Evolutionary conservation across 768 basidiomycete species (phyloP).

Genomic region (Zangia roseola): DNA sequence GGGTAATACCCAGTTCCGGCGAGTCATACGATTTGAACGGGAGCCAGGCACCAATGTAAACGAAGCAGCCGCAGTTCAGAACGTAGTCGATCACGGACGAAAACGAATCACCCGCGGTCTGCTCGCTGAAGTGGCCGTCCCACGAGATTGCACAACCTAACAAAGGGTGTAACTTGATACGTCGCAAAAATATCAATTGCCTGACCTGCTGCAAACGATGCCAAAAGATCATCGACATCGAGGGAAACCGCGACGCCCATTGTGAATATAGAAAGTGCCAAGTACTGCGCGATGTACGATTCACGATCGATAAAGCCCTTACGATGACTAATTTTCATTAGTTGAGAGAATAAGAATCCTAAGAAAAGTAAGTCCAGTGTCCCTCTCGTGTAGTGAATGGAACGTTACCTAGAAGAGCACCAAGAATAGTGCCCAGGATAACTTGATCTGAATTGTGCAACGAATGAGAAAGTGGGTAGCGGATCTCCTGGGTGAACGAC

Average conservation of each 20-base stretch:
- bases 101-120: conserved; percentile 84
- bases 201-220: conserved; percentile 80
- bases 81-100: conserved; percentile 89
- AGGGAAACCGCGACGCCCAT: conserved; percentile 78
- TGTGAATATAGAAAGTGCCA: conserved; percentile 70
- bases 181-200: background rate
- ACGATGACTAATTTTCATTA: conserved; percentile 69
- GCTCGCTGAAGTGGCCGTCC: conserved; percentile 81
- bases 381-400: background rate
- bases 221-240: conserved; percentile 86
- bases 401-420: conserved; percentile 50
- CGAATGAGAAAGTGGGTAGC: background rate
- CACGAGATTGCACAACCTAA: conserved; percentile 86
- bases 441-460: conserved; percentile 64
- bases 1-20: conserved; percentile 57
- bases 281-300: conserved; percentile 84
- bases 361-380: conserved; percentile 3
- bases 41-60: conserved; percentile 88
- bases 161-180: background rate
- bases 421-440: conserved; percentile 67
- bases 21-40: conserved; percentile 60
- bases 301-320: conserved; percentile 72
- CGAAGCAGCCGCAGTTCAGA: conserved; percentile 75
- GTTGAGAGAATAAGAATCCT: conserved; percentile 66
- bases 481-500: background rate